These are phyloP conservation scores for Aspergillus neotritici DNA, from an alignment of 2,329 filamentous ascomycete genomes.

Conservation along the genomic window DNA sequence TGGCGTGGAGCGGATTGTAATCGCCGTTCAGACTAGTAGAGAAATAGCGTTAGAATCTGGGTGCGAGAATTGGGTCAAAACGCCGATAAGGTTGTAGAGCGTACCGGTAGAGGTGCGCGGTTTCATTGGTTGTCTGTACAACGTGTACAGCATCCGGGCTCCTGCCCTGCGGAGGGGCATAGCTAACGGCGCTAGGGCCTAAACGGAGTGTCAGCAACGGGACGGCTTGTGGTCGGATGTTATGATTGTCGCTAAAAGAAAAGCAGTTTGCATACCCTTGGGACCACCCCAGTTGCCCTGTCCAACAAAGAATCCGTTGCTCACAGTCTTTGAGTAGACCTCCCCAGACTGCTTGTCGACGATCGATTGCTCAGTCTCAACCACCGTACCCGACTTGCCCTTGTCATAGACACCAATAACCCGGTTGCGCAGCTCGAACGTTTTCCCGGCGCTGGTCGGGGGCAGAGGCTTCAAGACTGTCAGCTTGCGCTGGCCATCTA, in stretches of 20 bases:
- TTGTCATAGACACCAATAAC: slow-evolving; percentile 87
- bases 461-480: slow-evolving; percentile 72
- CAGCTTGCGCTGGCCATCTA: slow-evolving; percentile 79
- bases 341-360: slow-evolving; percentile 66
- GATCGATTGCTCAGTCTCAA: slow-evolving; percentile 72
- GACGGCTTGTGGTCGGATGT: neutral
- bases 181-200: slow-evolving; percentile 67
- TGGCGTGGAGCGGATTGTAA: slow-evolving; percentile 89
- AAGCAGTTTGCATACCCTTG: slow-evolving; percentile 54
- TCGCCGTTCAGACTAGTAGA: slow-evolving; percentile 70
- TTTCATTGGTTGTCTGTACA: slow-evolving; percentile 65
- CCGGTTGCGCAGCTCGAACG: slow-evolving; percentile 70
- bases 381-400: slow-evolving; percentile 73
- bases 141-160: slow-evolving; percentile 64
- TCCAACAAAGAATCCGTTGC: slow-evolving; percentile 71
- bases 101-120: slow-evolving; percentile 65
- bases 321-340: slow-evolving; percentile 63
- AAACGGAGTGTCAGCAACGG: neutral
- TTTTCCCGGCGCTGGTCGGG: slow-evolving; percentile 61
- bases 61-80: neutral
- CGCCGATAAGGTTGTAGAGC: too few species aligned
- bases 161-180: slow-evolving; percentile 67
- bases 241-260: too few species aligned
- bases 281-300: slow-evolving; percentile 84
- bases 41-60: slow-evolving; percentile 13